Percentiles rank a stretch among this genome's conserved stretches.
Evolutionary conservation across 179 eudicot species (phyloP).

Genomic region (Sideroxylon spinosum): DNA sequence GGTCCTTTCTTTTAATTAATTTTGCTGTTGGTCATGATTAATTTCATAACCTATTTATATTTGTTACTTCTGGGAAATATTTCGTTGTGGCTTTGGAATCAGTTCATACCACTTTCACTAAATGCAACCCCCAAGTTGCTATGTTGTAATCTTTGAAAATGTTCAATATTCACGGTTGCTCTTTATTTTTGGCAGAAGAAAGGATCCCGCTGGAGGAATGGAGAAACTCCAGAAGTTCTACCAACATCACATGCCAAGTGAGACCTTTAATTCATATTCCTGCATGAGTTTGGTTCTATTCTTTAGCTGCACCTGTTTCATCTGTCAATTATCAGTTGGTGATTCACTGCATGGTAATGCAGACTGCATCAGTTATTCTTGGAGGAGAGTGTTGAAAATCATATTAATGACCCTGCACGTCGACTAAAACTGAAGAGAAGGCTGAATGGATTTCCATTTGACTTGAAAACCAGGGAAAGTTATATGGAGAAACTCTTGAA

Average conservation of each 20-base stretch:
- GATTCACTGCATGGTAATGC: conserved; percentile 27
- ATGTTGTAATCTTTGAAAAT: not conserved
- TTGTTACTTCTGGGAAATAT: conserved; percentile 9
- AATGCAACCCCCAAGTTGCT: not conserved
- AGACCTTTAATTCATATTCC: conserved; percentile 16
- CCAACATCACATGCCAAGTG: conserved; percentile 87
- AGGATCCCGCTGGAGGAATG: conserved; percentile 78
- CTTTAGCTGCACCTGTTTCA: not conserved
- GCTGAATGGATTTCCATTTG: conserved; percentile 62
- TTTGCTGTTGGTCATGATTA: not conserved
- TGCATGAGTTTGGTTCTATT: conserved; percentile 10
- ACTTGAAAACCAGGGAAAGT: conserved; percentile 49
- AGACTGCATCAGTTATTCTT: conserved; percentile 86
- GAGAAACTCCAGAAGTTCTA: conserved; percentile 64
- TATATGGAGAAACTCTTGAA: conserved; percentile 75
- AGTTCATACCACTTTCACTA: not conserved
- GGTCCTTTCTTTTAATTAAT: not conserved
- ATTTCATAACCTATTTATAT: not conserved
- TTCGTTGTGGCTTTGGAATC: not conserved
- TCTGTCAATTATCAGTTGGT: conserved; percentile 8
- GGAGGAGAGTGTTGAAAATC: conserved; percentile 81
- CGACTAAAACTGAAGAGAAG: conserved; percentile 84
- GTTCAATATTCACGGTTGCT: conserved; percentile 1
- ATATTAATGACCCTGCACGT: conserved; percentile 58
- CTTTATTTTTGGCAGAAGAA: conserved; percentile 55